phyloP scores from a whole-genome alignment of 2,329 filamentous ascomycete genomes.

The Podosphaera xanthii region DNA sequence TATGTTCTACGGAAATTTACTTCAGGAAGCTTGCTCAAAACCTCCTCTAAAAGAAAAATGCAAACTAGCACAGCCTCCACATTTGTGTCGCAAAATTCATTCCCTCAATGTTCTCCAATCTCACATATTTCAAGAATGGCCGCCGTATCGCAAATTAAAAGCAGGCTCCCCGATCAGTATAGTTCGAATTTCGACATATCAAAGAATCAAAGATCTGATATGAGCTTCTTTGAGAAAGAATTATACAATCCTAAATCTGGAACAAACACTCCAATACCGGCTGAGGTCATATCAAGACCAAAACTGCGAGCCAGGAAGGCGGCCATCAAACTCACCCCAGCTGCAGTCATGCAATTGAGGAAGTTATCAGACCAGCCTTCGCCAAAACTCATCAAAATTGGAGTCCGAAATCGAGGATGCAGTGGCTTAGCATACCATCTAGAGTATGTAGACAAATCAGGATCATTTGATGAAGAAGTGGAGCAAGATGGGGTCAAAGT shows the following conservation, averaged over 20 bases:
- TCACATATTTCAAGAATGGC: constrained; percentile 38
- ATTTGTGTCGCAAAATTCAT: constrained; percentile 31
- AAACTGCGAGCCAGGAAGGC: constrained; percentile 70
- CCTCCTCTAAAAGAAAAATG: constrained; percentile 34
- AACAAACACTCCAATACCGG: constrained; percentile 16
- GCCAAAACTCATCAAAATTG: constrained; percentile 81
- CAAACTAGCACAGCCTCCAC: constrained; percentile 44
- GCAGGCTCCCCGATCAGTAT: constrained; percentile 20
- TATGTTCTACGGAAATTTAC: constrained; percentile 24
- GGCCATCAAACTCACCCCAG: constrained; percentile 63
- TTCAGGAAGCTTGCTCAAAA: constrained; percentile 19
- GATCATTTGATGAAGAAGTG: constrained; percentile 70
- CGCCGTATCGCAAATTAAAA: constrained; percentile 20
- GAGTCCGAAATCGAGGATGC: constrained; percentile 83
- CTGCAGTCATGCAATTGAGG: constrained; percentile 58
- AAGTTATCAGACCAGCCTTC: constrained; percentile 62
- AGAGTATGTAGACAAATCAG: constrained; percentile 84
- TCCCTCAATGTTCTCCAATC: constrained; percentile 29
- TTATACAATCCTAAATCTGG: constrained; percentile 40
- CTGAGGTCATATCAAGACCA: constrained; percentile 28
- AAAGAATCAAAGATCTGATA: constrained; percentile 16
- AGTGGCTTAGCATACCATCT: constrained; percentile 83
- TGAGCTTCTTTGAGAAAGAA: constrained; percentile 35
- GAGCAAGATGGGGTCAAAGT: constrained; percentile 94
- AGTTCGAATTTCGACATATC: constrained; percentile 6